A percentile compares a stretch with the other conserved stretches of the same genome.
phyloP scores from a whole-genome alignment of 805 yeast genomes.

The Lipomyces yamadae region DNA sequence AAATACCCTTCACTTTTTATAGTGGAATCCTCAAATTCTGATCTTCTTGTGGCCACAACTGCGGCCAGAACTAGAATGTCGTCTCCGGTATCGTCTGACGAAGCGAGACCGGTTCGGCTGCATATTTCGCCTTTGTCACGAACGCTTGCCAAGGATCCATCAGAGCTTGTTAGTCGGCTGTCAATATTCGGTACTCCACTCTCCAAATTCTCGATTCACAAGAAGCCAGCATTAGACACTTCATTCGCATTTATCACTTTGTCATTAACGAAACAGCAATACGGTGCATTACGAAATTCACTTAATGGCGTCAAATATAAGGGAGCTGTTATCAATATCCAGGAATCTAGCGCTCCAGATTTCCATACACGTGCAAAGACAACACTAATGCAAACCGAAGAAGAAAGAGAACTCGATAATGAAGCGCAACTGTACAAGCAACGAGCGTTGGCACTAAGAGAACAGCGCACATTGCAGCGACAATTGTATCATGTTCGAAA shows the following conservation, averaged over 20 bases:
- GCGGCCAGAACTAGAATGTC: not conserved
- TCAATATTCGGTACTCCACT: constrained; percentile 63
- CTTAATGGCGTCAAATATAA: constrained; percentile 76
- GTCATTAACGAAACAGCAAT: constrained; percentile 53
- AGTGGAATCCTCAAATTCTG: not conserved
- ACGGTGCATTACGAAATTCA: constrained; percentile 56
- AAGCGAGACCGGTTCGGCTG: constrained; percentile 42
- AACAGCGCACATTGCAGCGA: constrained; percentile 6
- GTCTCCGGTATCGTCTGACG: constrained; percentile 12
- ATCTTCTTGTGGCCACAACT: not conserved
- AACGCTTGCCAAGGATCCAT: constrained; percentile 52
- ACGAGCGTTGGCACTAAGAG: not conserved
- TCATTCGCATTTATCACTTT: constrained; percentile 72
- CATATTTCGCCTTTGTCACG: constrained; percentile 74
- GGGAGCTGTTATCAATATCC: constrained; percentile 68
- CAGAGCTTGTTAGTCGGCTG: constrained; percentile 60
- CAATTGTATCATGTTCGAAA: constrained; percentile 17
- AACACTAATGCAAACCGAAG: constrained; percentile 49
- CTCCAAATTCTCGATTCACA: constrained; percentile 55
- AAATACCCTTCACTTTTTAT: too few relatives aligned
- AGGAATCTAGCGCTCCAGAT: constrained; percentile 60
- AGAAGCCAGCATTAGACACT: constrained; percentile 59
- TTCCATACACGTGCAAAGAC: constrained; percentile 53
- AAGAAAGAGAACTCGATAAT: not conserved
- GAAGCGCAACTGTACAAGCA: not conserved